Evolutionary conservation across 73 alveolate genomes (phyloP), one percentile per base, ranked within the genome.

Genomic region (Halteria grandinella): DNA sequence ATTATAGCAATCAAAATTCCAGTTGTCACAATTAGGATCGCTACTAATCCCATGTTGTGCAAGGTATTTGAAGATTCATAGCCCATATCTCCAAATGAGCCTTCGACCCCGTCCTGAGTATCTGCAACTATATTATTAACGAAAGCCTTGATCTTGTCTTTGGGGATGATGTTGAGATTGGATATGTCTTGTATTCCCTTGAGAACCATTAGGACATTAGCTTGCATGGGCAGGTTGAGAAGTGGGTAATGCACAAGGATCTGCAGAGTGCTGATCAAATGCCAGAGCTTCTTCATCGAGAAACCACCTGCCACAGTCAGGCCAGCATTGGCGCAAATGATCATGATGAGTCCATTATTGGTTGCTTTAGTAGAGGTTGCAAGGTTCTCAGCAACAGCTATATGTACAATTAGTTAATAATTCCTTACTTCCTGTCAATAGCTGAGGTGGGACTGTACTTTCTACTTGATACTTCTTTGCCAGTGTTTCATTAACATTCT

Each of bases 61-160:
- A 60, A 60, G 24, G 43, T 60, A 60, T 60, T 60, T 5, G 32
- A 40, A 21, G 77, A 60, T 36, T 36, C 55, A 37, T 60, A 60
- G 1, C 77, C 77, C 77, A 60, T 60, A 3, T 27, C 17, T 57
- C 29, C 36, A 20, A 57, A 57, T n/a, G 31, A 33, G 31, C 36
- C 74, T 33, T 29, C 36, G n/a, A 33, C 74, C 31, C 20, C 36
- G 5, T n/a, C 20, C 31, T 10, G 31, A n/a, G 55, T 33, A 33
- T 6, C 21, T 3, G 12, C 25, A 27, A 29, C 58, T 5, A 29
- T 10, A 17, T 4, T 11, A 33, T 6, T 8, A 11, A 54, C 6
- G 8, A 54, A 11, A 24, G 51, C 51, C 8, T 11, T n/a, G 10
- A 54, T 54, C 21, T 54, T 24, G 21, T 54, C 54, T 24, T 54